Evolutionary conservation across 2,329 filamentous ascomycete species (phyloP).

Genomic region (Hymenoscyphus infarciens): DNA sequence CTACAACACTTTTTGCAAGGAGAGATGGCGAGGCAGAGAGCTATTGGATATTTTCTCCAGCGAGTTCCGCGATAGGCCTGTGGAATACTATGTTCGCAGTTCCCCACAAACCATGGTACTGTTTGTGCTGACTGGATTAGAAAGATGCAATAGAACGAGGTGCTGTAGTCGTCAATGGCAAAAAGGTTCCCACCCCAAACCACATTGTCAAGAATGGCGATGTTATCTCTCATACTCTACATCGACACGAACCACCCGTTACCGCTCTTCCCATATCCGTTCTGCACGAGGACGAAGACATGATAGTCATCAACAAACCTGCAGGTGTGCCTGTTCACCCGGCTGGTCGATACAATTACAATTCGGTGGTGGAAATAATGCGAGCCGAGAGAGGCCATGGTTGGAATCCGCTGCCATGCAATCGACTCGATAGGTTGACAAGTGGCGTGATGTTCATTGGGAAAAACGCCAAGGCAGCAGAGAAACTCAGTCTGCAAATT

Average conservation of each 20-base stretch:
- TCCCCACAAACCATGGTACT: background rate
- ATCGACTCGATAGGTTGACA: constrained; percentile 88
- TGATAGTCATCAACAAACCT: constrained; percentile 97
- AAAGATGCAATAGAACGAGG: constrained; percentile 75
- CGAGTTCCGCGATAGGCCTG: constrained; percentile 85
- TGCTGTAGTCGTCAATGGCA: constrained; percentile 75
- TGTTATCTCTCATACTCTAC: constrained; percentile 85
- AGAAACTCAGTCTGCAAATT: constrained; percentile 72
- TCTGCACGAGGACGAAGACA: constrained; percentile 85
- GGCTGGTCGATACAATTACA: constrained; percentile 92
- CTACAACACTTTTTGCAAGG: constrained; percentile 92
- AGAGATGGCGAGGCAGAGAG: constrained; percentile 80
- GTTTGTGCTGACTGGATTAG: constrained; percentile 39
- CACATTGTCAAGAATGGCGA: constrained; percentile 84
- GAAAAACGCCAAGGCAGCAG: constrained; percentile 78
- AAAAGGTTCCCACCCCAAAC: constrained; percentile 58
- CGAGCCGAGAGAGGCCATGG: constrained; percentile 62
- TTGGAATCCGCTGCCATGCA: constrained; percentile 68
- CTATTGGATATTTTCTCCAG: constrained; percentile 84
- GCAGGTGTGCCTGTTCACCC: constrained; percentile 93
- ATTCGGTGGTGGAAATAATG: constrained; percentile 92
- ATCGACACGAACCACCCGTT: constrained; percentile 93
- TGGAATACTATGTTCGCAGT: constrained; percentile 74
- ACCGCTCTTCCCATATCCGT: constrained; percentile 75
- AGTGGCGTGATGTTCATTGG: constrained; percentile 98